These are phyloP conservation scores for Gaertneriomyces semiglobifer DNA, from an alignment of 192 early-diverging fungal genomes.

Conservation along the genomic window DNA sequence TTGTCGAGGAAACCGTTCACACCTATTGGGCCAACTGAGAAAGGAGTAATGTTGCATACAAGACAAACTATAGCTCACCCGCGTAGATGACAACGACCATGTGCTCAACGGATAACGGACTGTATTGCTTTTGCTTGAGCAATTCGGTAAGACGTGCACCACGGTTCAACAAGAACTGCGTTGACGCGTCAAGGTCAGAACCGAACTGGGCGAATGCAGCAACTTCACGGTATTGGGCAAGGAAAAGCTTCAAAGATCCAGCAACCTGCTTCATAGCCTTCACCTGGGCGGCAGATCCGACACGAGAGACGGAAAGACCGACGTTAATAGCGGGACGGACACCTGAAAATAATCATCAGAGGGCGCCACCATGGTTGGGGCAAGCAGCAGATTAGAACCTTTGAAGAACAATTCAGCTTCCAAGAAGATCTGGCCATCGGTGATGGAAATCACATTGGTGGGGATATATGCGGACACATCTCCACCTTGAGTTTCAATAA, in stretches of 20 bases:
- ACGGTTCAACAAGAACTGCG: conserved; percentile 99
- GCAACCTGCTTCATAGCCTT: conserved; percentile 99
- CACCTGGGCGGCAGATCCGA: conserved; percentile 99
- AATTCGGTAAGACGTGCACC: conserved; percentile 99
- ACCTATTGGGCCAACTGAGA: conserved; percentile 42
- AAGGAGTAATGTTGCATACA: neutral
- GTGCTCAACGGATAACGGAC: conserved; percentile 91
- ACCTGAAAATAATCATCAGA: conserved; percentile 19
- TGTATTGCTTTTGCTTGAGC: conserved; percentile 99
- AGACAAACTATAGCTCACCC: conserved; percentile 32
- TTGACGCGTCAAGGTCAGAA: conserved; percentile 99
- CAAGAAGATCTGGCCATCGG: conserved; percentile 99
- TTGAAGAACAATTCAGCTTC: conserved; percentile 99
- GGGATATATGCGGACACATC: conserved; percentile 99
- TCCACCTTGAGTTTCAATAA: conserved; percentile 99
- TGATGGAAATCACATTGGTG: conserved; percentile 99
- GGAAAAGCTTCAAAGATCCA: conserved; percentile 99
- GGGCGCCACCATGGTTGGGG: neutral
- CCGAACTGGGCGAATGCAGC: conserved; percentile 99
- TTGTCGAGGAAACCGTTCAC: conserved; percentile 99
- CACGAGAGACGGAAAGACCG: conserved; percentile 99
- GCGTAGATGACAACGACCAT: conserved; percentile 98
- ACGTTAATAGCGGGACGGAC: conserved; percentile 99
- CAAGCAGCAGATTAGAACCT: conserved; percentile 48
- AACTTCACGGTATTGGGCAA: conserved; percentile 99